Base-by-base conservation (phyloP, 495 filamentous ascomycete genomes). In the Aspergillus homomorphus region DNA sequence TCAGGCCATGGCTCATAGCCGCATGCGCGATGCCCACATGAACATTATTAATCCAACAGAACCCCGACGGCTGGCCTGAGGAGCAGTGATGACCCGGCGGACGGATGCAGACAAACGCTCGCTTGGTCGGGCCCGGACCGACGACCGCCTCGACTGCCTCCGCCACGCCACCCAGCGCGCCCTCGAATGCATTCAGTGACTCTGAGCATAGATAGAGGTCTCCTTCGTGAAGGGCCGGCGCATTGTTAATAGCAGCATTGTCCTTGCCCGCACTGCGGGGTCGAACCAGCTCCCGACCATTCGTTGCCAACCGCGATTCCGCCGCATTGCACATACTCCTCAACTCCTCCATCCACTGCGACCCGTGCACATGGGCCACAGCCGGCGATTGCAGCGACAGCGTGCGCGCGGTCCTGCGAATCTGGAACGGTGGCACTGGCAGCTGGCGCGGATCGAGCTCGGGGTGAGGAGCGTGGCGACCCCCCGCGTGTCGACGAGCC, bases 31-130 rank as follows among this genome's bases (percentile, higher is more conserved):
- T 96, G 0, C 94, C 95, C 30, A 98, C 91, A 67, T 97, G 93
- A 7, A 98, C 91, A 68, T 98, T 98, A 71, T 98, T 98, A 55
- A 98, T 71, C 94, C 94, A 98, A 73, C 94, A 98, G 70, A 98
- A 98, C 1, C 94, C 94, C 1, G 91, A 96, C 0, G 94, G 94
- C 57, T 87, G 84, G 42, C 84, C 81, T 3, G 91, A 84, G 4
- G 92, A 94, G 72, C 94, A 98, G 68, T 98, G 94, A 64, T 98
- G 94, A 8, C 94, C 94, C 1, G 92, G 92, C 23, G 92, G 92
- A 16, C 92, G 84, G 58, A 93, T 85, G 23, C 77, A 87, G 61
- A 95, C 90, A 73, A 93, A 98, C 2, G 91, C 89, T 41, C 88
- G 86, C 53, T 82, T 83, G 12, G 74, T 73, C 0, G 70, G 61